phyloP scores from a whole-genome alignment of 1,284 basidiomycete genomes.

The Ganoderma resinaceum region DNA sequence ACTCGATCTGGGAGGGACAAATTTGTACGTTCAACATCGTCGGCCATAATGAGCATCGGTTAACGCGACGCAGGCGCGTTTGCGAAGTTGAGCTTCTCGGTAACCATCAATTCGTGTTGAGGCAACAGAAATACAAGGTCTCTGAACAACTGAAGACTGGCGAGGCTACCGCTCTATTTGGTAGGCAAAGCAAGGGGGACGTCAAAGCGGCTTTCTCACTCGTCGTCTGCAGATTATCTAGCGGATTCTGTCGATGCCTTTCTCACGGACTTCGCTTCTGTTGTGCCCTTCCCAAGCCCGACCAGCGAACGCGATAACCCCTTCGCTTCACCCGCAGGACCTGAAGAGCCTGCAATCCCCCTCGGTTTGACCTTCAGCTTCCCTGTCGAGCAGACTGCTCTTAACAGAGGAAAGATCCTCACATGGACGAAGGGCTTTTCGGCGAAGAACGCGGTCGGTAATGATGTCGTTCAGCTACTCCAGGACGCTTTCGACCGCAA shows the following conservation, averaged over 20 bases:
- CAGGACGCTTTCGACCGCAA: conserved; percentile 95
- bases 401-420: conserved; percentile 88
- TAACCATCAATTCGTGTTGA: conserved; percentile 86
- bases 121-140: conserved; percentile 94
- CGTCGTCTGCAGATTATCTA: conserved; percentile 78
- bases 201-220: background rate
- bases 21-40: conserved; percentile 67
- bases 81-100: conserved; percentile 94
- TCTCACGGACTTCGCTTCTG: conserved; percentile 65
- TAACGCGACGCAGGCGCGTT: conserved; percentile 69
- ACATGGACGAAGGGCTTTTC: conserved; percentile 98
- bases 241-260: conserved; percentile 96
- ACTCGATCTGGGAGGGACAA: conserved; percentile 94
- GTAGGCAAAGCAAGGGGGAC: conserved; percentile 50
- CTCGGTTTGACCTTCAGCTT: conserved; percentile 96
- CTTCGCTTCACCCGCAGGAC: conserved; percentile 24
- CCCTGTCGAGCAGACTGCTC: conserved; percentile 96
- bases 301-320: conserved; percentile 31
- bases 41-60: background rate
- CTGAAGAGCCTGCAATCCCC: conserved; percentile 52
- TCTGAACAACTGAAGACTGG: conserved; percentile 91
- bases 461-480: conserved; percentile 91
- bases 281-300: conserved; percentile 44
- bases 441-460: conserved; percentile 89
- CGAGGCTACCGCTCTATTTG: conserved; percentile 83